Evolutionary conservation across 805 yeast genomes (phyloP).

Genomic region (Kodamaea laetipori): DNA sequence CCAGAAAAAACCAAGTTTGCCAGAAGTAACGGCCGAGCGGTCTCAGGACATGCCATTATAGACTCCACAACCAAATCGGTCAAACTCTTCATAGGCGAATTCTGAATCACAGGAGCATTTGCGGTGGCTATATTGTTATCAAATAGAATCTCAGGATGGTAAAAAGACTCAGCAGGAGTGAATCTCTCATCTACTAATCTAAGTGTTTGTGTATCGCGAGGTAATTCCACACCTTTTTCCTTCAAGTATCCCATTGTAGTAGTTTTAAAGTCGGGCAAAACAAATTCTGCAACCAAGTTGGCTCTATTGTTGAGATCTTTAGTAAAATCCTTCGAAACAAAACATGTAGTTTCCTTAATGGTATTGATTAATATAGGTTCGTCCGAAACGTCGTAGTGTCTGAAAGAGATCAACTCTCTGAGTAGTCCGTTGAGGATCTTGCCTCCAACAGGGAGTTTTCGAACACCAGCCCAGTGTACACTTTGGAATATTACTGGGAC

Average conservation of each 20-base stretch:
- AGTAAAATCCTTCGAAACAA: conserved; percentile 63
- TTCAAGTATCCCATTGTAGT: conserved; percentile 72
- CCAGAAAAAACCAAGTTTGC: conserved; percentile 83
- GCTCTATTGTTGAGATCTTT: conserved; percentile 43
- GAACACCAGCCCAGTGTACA: conserved; percentile 74
- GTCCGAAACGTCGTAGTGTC: conserved; percentile 92
- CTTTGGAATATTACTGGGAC: conserved; percentile 81
- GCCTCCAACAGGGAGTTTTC: conserved; percentile 85
- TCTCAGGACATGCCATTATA: conserved; percentile 69
- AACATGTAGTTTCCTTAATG: conserved; percentile 78
- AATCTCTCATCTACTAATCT: conserved; percentile 82
- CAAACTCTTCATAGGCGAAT: conserved; percentile 62
- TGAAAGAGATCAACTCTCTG: conserved; percentile 80
- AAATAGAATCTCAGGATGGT: conserved; percentile 73
- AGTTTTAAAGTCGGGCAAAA: conserved; percentile 84
- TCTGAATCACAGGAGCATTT: conserved; percentile 33
- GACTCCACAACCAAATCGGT: conserved; percentile 78
- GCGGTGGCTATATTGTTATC: conserved; percentile 35
- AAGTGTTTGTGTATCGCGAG: conserved; percentile 60
- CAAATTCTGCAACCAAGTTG: conserved; percentile 60
- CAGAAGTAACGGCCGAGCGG: conserved; percentile 69
- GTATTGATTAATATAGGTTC: conserved; percentile 83
- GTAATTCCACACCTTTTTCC: conserved; percentile 26
- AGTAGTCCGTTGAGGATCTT: conserved; percentile 77
- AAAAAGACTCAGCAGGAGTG: conserved; percentile 80